A percentile compares a stretch with the other conserved stretches of the same genome.
Conservation (phyloP, 1,284 basidiomycete genomes). For the Tremellales sp. region DNA sequence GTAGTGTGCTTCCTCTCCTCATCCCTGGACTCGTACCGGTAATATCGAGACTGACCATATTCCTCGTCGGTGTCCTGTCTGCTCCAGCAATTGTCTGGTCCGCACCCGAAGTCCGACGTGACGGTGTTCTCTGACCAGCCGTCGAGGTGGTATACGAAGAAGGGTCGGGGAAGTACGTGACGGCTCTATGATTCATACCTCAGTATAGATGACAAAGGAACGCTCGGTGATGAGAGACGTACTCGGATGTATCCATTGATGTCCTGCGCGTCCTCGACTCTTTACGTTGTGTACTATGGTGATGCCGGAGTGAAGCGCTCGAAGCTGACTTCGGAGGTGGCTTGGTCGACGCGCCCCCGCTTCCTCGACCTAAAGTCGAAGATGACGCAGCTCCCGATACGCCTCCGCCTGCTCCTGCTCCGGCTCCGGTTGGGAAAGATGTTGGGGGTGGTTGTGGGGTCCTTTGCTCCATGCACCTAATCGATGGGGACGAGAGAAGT, state of each 20-base stretch:
- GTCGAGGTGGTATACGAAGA: too few species aligned
- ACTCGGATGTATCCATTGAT: background rate
- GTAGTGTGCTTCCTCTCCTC: conserved; percentile 2
- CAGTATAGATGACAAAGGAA: background rate
- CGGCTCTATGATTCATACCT: background rate
- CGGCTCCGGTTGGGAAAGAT: too few species aligned
- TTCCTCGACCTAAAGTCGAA: too few species aligned
- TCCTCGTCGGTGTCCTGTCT: conserved; percentile 11
- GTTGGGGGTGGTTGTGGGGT: too few species aligned
- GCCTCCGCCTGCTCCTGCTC: too few species aligned
- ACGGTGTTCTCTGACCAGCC: too few species aligned
- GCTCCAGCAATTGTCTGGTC: conserved; percentile 3
- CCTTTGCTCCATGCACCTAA: too few species aligned
- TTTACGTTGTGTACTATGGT: background rate
- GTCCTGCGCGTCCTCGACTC: background rate
- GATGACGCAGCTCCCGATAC: too few species aligned
- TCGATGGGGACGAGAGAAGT: too few species aligned
- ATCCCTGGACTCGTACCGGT: conserved; percentile 10
- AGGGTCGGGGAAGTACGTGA: too few species aligned
- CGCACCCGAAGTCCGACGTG: background rate
- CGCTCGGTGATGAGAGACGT: too few species aligned
- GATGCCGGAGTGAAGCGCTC: background rate
- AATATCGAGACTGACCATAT: conserved; percentile 5
- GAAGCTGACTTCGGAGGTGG: background rate
- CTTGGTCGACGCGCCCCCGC: too few species aligned